Base-by-base conservation (phyloP, 1,284 basidiomycete species). In the Heterobasidion irregulare region DNA sequence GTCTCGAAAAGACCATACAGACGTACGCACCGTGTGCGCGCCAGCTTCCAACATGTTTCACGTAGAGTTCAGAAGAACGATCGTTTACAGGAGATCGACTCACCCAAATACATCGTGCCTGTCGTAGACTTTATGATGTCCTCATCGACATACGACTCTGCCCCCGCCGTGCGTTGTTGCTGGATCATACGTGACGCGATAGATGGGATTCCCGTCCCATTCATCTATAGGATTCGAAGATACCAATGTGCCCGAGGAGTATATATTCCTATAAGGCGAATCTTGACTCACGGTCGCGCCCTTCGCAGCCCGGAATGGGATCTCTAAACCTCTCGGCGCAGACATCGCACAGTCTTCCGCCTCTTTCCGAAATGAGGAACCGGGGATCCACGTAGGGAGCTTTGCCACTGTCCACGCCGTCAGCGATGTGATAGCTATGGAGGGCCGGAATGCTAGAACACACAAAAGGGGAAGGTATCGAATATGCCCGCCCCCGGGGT, bases 401-500 rank as follows among this genome's bases (percentile, higher is more conserved):
- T 64, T 53, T 52, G 59, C 60, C 10, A 62, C 62, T 63, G 18
- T 34, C 18, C 18, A 18, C 13, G 16, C 43, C 1, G 8, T 13
- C 15, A 33, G 8, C 53, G 4, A 48, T 10, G 5, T 32, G 26
- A 8, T n/a, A 44, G 15, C 19, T 53, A 53, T 3, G 56, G 47
- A 35, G 38, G 53, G 16, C 3, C 9, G 53, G 34, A 32, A 16
- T 26, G 26, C 26, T 26, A 2, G 5, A 26, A 32, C 63, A 33
- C 50, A 70, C 68, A 55, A 5, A 64, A 48, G 15, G 62, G 63
- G 15, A 68, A 52, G 43, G 63, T 63, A 52, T 68, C 68, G n/a
- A 68, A 65, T 2, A 68, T 54, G 51, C 62, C 67, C 12, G 67
- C 63, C 10, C 66, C 66, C 38, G 62, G 62, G 18, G 64, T 62